Evolutionary conservation across 2,329 filamentous ascomycete genomes (phyloP).

Genomic region (Trichoderma arundinaceum): DNA sequence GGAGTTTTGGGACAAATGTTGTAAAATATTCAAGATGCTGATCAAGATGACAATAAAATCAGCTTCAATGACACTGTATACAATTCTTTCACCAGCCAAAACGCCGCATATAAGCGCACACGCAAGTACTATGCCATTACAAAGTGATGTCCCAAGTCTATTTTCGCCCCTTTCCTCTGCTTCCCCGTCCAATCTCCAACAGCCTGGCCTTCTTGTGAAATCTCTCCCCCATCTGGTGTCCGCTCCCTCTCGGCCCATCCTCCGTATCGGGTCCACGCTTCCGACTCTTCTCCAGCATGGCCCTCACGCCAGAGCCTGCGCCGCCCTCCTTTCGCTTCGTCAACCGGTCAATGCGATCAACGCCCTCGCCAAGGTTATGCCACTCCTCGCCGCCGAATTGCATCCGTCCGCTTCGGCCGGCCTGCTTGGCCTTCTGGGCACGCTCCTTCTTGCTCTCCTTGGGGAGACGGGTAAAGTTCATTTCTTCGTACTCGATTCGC

Average conservation of each 20-base stretch:
- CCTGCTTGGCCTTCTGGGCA: constrained; percentile 64
- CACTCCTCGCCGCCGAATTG: constrained; percentile 89
- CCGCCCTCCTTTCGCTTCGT: constrained; percentile 70
- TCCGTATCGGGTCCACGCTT: constrained; percentile 73
- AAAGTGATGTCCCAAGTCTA: background rate
- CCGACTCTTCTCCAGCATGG: constrained; percentile 79
- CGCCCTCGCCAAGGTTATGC: constrained; percentile 80
- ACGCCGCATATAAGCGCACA: background rate
- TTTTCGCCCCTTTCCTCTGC: constrained; percentile 51
- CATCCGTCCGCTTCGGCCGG: constrained; percentile 63
- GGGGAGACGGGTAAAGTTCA: constrained; percentile 86
- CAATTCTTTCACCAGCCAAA: constrained; percentile 12
- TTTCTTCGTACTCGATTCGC: constrained; percentile 85
- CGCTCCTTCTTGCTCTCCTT: constrained; percentile 86
- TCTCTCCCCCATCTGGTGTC: constrained; percentile 70
- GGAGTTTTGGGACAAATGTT: background rate
- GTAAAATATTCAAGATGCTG: background rate
- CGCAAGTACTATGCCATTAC: constrained; percentile 1
- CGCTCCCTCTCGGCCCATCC: constrained; percentile 73
- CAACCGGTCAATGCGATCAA: constrained; percentile 83
- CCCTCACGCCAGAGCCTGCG: constrained; percentile 60
- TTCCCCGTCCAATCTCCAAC: constrained; percentile 54
- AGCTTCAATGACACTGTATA: background rate
- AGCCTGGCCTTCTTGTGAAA: constrained; percentile 73
- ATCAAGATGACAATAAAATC: background rate